Evolutionary conservation across 805 yeast species (phyloP).

Genomic region (Lipomyces spencermartinsiae): DNA sequence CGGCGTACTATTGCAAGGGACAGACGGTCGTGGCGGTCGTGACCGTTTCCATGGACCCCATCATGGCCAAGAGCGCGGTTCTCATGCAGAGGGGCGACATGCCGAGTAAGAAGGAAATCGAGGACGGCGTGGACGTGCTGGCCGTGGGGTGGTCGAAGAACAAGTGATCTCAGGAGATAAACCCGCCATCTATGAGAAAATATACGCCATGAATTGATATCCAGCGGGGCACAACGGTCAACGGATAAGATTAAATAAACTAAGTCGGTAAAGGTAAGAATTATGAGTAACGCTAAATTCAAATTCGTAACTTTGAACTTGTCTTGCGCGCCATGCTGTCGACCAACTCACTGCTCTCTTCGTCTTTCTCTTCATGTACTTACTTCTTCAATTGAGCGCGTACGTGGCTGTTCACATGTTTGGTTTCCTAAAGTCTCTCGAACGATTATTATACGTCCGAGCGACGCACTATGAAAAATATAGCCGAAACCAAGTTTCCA

Average conservation of each 20-base stretch:
- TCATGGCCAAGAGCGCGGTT: conserved; percentile 9
- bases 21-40: conserved; percentile 20
- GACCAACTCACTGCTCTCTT: too few relatives aligned
- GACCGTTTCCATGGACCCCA: conserved; percentile 18
- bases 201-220: conserved; percentile 7
- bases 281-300: too few relatives aligned
- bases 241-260: background rate
- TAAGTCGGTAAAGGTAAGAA: too few relatives aligned
- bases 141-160: background rate
- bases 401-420: too few relatives aligned
- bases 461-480: too few relatives aligned
- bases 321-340: too few relatives aligned
- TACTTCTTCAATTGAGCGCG: too few relatives aligned
- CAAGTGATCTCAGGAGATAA: conserved; percentile 1
- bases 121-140: conserved; percentile 16
- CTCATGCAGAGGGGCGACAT: conserved; percentile 14
- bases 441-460: too few relatives aligned
- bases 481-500: too few relatives aligned
- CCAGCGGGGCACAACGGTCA: background rate
- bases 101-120: conserved; percentile 18
- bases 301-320: too few relatives aligned
- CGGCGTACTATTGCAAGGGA: conserved; percentile 16
- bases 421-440: too few relatives aligned
- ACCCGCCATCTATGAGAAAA: background rate
- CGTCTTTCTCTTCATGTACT: too few relatives aligned